phyloP scores from a whole-genome alignment of 2,329 filamentous ascomycete genomes.

The Cryphonectria carpinicola region DNA sequence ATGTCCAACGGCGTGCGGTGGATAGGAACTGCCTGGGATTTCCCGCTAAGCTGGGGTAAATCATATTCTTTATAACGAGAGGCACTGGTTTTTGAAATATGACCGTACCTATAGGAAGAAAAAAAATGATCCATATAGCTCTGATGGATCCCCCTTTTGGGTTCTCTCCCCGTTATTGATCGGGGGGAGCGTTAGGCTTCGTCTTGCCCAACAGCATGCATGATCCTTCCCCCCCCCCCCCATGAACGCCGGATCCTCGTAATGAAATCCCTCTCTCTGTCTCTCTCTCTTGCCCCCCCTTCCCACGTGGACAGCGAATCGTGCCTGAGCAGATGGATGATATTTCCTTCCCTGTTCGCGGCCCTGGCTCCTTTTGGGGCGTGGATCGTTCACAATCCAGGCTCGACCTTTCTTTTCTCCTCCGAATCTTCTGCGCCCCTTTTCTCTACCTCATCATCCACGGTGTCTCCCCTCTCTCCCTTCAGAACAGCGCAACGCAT shows the following conservation, averaged over 20 bases:
- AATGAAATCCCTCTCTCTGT: neutral
- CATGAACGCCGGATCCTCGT: constrained; percentile 7
- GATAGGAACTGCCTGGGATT: constrained; percentile 12
- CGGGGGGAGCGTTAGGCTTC: neutral
- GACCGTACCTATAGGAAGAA: constrained; percentile 20
- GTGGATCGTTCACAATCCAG: neutral
- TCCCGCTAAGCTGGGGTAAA: constrained; percentile 22
- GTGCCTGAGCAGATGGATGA: neutral
- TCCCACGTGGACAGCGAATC: neutral
- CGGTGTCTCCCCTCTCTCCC: neutral
- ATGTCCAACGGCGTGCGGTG: neutral
- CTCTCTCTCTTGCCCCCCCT: neutral
- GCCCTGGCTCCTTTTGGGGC: neutral
- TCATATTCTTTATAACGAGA: neutral
- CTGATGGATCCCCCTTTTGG: neutral
- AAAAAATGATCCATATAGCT: constrained; percentile 8
- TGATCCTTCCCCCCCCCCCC: neutral
- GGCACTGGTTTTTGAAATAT: constrained; percentile 18
- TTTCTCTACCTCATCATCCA: neutral
- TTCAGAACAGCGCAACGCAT: neutral
- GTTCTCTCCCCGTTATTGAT: neutral
- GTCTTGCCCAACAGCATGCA: neutral
- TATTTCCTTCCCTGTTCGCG: neutral
- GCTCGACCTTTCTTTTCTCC: neutral
- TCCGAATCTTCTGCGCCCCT: neutral